Conservation (phyloP, 2,329 filamentous ascomycete species). For the Alternaria viburni region DNA sequence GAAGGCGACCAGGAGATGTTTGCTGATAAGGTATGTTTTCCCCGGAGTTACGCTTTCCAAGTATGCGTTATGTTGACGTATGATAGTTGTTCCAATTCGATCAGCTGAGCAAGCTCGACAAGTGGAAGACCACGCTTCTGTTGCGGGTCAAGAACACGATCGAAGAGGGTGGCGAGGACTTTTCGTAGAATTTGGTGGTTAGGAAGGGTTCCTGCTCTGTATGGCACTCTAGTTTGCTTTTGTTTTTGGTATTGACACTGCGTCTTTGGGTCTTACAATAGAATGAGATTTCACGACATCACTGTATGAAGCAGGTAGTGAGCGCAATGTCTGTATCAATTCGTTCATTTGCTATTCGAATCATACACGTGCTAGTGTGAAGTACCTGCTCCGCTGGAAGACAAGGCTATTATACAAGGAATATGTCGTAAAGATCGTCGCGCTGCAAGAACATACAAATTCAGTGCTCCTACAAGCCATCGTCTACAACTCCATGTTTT, state of each 20-base stretch:
- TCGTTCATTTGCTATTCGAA: not conserved
- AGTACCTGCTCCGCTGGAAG: not conserved
- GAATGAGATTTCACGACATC: not conserved
- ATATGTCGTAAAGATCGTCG: constrained; percentile 7
- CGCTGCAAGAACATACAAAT: not conserved
- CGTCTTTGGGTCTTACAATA: not conserved
- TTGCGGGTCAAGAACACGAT: constrained; percentile 84
- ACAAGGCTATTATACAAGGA: not conserved
- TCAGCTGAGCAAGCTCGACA: constrained; percentile 90
- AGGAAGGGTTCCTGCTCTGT: not conserved
- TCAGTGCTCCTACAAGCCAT: not conserved
- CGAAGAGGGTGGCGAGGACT: constrained; percentile 72
- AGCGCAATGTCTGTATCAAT: not conserved
- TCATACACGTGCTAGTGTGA: constrained; percentile 1
- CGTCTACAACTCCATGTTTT: constrained; percentile 40
- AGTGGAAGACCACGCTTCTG: constrained; percentile 92
- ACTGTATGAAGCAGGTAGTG: not conserved
- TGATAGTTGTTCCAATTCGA: constrained; percentile 77
- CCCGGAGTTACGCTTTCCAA: not conserved
- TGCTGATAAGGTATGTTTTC: constrained; percentile 70
- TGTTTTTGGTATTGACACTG: constrained; percentile 1
- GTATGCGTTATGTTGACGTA: constrained; percentile 2
- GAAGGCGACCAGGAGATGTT: constrained; percentile 82
- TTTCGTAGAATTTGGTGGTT: constrained; percentile 56
- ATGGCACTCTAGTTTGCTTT: not conserved